These are phyloP conservation scores for Fusarium acutatum DNA, from an alignment of 2,329 filamentous ascomycete species.

Conservation along the genomic window DNA sequence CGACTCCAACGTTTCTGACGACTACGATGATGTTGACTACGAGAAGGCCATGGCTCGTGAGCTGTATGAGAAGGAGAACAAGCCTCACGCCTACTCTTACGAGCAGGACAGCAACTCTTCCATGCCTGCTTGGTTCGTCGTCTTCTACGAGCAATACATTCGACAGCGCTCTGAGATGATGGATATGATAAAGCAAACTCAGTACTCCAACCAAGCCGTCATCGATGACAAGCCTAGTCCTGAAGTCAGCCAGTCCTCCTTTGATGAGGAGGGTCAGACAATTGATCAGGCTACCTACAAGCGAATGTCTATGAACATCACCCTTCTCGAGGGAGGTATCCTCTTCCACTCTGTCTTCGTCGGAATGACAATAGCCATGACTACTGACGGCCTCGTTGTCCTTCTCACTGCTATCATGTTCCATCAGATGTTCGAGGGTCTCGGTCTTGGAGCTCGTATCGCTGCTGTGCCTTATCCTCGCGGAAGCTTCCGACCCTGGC, in stretches of 20 bases:
- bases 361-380: constrained; percentile 76
- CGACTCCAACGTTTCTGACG: not conserved
- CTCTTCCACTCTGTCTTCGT: constrained; percentile 83
- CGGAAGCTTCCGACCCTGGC: constrained; percentile 66
- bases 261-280: constrained; percentile 55
- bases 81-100: constrained; percentile 36
- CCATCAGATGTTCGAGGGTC: constrained; percentile 75
- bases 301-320: constrained; percentile 76
- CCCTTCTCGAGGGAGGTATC: constrained; percentile 79
- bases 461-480: constrained; percentile 70
- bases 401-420: constrained; percentile 75
- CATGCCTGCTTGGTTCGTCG: constrained; percentile 70
- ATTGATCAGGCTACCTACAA: constrained; percentile 60
- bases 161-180: constrained; percentile 68
- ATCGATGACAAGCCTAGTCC: constrained; percentile 45
- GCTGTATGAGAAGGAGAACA: constrained; percentile 49
- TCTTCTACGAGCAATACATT: constrained; percentile 70
- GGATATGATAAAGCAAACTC: constrained; percentile 56
- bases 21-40: constrained; percentile 39
- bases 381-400: constrained; percentile 71
- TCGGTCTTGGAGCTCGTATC: constrained; percentile 76
- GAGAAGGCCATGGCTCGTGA: constrained; percentile 53
- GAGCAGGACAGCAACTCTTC: constrained; percentile 40
- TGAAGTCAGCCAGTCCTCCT: constrained; percentile 44
- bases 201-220: constrained; percentile 18